Evolutionary conservation across 2,329 filamentous ascomycete genomes (phyloP).

Genomic region (Geosmithia morbida): DNA sequence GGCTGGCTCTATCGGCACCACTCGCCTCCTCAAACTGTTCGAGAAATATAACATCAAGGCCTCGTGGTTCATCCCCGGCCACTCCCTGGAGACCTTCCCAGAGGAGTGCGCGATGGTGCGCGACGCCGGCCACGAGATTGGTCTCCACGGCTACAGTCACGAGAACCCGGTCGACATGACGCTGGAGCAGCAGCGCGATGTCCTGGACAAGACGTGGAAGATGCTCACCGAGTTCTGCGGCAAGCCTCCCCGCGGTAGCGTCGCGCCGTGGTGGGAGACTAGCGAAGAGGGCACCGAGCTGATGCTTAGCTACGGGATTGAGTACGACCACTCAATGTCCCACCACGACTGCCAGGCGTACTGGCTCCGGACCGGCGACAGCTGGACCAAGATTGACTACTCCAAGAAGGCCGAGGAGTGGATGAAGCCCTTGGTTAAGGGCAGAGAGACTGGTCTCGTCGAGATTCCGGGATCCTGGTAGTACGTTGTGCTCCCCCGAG

Average conservation of each 20-base stretch:
- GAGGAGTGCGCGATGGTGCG: slow-evolving; percentile 22
- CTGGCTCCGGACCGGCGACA: slow-evolving; percentile 47
- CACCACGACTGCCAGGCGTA: slow-evolving; percentile 52
- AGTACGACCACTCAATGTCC: slow-evolving; percentile 54
- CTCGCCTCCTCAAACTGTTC: slow-evolving; percentile 30
- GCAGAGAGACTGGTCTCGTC: slow-evolving; percentile 45
- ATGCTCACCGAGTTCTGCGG: slow-evolving; percentile 53
- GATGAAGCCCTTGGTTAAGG: slow-evolving; percentile 40
- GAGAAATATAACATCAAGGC: slow-evolving; percentile 27
- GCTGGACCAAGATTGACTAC: slow-evolving; percentile 57
- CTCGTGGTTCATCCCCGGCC: slow-evolving; percentile 37
- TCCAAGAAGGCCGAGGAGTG: slow-evolving; percentile 11
- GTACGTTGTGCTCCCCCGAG: neutral
- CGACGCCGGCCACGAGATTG: slow-evolving; percentile 28
- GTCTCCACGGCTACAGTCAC: slow-evolving; percentile 33
- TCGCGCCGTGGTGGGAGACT: slow-evolving; percentile 64
- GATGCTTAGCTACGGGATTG: slow-evolving; percentile 50
- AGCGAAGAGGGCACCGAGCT: slow-evolving; percentile 52
- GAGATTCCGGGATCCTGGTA: slow-evolving; percentile 40
- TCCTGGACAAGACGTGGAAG: slow-evolving; percentile 41
- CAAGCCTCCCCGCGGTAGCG: slow-evolving; percentile 56
- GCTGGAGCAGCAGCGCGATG: slow-evolving; percentile 26
- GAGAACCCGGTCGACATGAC: slow-evolving; percentile 28
- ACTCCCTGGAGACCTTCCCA: slow-evolving; percentile 32
- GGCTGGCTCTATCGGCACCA: slow-evolving; percentile 32